Percentiles rank a stretch among this genome's conserved stretches.
These are phyloP conservation scores for Dactylorhiza incarnata DNA, from an alignment of 106 monocot species.

Conservation along the genomic window DNA sequence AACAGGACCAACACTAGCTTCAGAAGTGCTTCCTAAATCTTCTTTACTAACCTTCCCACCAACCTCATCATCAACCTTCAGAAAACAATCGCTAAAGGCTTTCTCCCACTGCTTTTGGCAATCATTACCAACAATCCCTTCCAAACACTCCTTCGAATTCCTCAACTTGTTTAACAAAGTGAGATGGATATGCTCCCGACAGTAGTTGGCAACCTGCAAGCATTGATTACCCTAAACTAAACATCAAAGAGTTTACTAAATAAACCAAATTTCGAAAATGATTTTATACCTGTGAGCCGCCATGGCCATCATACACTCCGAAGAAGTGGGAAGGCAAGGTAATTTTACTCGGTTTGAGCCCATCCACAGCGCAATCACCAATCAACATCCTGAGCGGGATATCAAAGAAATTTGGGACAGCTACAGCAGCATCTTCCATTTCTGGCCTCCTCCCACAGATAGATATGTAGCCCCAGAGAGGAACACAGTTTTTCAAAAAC, in stretches of 20 bases:
- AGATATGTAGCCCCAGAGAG: conserved; percentile 53
- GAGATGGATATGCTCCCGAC: conserved; percentile 43
- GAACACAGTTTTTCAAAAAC: conserved; percentile 34
- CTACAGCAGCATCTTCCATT: conserved; percentile 59
- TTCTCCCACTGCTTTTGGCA: conserved; percentile 46
- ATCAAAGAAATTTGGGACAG: conserved; percentile 35
- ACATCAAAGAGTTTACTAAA: background rate
- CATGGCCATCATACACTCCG: conserved; percentile 83
- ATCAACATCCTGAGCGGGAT: conserved; percentile 44
- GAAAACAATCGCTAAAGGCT: conserved; percentile 45
- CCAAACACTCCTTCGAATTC: background rate
- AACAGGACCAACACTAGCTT: conserved; percentile 37
- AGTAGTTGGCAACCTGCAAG: conserved; percentile 66
- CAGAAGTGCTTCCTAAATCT: background rate
- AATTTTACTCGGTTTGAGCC: conserved; percentile 21
- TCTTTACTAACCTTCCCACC: conserved; percentile 33
- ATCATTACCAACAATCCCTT: conserved; percentile 7
- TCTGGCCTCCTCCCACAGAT: conserved; percentile 65
- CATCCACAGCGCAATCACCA: conserved; percentile 23
- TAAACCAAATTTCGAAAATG: background rate
- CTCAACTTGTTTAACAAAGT: conserved; percentile 41
- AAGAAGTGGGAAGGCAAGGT: conserved; percentile 51
- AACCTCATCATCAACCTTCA: conserved; percentile 59
- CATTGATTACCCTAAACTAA: background rate
- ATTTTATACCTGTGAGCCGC: conserved; percentile 37